Conservation (phyloP, 495 filamentous ascomycete species). For the Bathelium albidoporum region DNA sequence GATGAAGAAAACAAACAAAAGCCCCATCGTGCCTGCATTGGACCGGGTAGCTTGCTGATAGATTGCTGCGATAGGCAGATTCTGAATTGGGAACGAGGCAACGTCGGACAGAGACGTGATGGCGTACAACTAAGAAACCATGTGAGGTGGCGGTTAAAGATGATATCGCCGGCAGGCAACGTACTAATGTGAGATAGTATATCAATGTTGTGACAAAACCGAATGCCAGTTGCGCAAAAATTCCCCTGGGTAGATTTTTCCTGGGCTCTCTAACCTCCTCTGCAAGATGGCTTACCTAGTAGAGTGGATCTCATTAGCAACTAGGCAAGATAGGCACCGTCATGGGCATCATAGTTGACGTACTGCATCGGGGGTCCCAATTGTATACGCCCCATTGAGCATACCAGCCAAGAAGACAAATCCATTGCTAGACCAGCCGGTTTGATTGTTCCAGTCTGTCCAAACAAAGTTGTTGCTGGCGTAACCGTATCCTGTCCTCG, state of each 20-base stretch:
- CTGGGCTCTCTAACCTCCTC: slow-evolving; percentile 65
- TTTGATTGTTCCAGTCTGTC: slow-evolving; percentile 43
- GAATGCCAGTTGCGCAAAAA: slow-evolving; percentile 25
- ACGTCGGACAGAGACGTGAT: slow-evolving; percentile 54
- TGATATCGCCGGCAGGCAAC: slow-evolving; percentile 30
- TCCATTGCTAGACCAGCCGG: slow-evolving; percentile 56
- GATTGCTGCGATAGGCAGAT: slow-evolving; percentile 66
- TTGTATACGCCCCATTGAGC: slow-evolving; percentile 72
- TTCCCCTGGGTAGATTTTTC: slow-evolving; percentile 46
- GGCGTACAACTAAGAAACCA: slow-evolving; percentile 63
- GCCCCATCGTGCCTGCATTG: slow-evolving; percentile 48
- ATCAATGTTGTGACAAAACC: slow-evolving; percentile 1
- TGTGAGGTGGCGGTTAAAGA: slow-evolving; percentile 56
- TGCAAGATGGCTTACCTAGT: slow-evolving; percentile 57
- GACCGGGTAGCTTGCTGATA: slow-evolving; percentile 64
- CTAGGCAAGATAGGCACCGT: too few relatives aligned
- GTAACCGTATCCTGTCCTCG: slow-evolving; percentile 23
- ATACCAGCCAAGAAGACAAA: slow-evolving; percentile 73
- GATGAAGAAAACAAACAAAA: slow-evolving; percentile 58
- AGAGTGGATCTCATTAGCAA: neutral
- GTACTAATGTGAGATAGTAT: slow-evolving; percentile 11
- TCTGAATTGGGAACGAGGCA: slow-evolving; percentile 40
- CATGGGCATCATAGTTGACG: slow-evolving; percentile 6
- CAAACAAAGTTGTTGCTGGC: slow-evolving; percentile 27
- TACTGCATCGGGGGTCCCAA: slow-evolving; percentile 54